phyloP scores from a whole-genome alignment of 139 green algal species.

The Spirogloea muscicola region DNA sequence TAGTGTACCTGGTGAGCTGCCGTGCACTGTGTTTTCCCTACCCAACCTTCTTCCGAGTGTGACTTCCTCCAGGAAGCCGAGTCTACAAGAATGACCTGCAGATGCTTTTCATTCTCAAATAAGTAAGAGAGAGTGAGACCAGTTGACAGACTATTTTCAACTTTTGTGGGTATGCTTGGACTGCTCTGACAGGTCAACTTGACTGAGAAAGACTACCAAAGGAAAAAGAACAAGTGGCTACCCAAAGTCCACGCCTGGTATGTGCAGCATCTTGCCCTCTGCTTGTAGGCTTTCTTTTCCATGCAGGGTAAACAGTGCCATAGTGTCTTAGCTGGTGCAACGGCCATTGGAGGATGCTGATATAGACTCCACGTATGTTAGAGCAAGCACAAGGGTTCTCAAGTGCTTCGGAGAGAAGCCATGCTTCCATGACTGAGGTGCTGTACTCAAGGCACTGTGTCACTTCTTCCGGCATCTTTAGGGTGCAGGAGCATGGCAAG shows the following conservation, averaged over 20 bases:
- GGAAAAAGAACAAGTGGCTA: constrained; percentile 99
- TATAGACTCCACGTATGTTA: no score
- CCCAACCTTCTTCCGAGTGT: background rate
- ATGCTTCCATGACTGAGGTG: no score
- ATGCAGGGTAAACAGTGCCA: background rate
- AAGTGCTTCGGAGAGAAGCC: no score
- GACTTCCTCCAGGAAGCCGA: no score
- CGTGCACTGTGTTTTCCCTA: background rate
- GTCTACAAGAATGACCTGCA: no score
- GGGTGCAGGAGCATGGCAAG: constrained; percentile 72
- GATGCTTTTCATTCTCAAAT: no score
- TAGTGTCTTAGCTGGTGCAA: background rate
- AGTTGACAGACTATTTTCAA: no score
- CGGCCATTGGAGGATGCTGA: no score
- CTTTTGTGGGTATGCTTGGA: background rate
- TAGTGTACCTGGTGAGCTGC: constrained; percentile 78
- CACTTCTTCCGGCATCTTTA: background rate
- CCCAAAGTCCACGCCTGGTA: constrained; percentile 88
- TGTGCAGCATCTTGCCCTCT: no score
- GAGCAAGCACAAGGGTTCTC: no score
- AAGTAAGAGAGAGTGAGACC: no score
- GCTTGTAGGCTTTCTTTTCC: background rate
- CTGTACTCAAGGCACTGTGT: background rate
- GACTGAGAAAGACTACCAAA: constrained; percentile 81
- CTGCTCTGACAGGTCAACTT: constrained; percentile 67